phyloP scores from a whole-genome alignment of 257 asterid genomes.

The Coffea eugenioides region DNA sequence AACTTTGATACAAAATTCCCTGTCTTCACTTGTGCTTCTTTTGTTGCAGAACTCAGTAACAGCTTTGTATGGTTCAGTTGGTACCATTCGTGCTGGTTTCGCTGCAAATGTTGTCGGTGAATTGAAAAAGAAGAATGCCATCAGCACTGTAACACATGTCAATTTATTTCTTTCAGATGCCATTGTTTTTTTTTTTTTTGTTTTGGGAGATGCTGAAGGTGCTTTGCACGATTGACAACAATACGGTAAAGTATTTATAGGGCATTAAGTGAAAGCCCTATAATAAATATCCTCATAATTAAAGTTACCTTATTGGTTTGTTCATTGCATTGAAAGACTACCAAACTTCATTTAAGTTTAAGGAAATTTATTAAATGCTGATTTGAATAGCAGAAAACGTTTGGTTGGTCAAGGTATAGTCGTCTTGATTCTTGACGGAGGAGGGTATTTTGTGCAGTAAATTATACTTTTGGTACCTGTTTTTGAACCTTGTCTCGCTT shows the following conservation, averaged over 20 bases:
- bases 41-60: slow-evolving; percentile 8
- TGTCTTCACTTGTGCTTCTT: slow-evolving; percentile 11
- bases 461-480: too few species aligned
- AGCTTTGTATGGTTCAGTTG: not conserved
- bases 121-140: not conserved
- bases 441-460: too few species aligned
- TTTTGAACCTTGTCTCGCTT: too few species aligned
- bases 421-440: too few species aligned
- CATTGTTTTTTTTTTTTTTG: not conserved
- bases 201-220: not conserved
- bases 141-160: not conserved
- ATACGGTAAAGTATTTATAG: not conserved
- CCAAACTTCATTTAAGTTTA: not conserved
- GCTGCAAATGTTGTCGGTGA: not conserved
- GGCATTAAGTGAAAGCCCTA: not conserved
- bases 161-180: not conserved
- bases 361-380: not conserved
- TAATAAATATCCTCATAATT: too few species aligned
- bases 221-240: not conserved
- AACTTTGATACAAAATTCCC: slow-evolving; percentile 7
- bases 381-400: not conserved
- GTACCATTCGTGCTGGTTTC: not conserved
- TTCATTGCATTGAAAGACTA: not conserved
- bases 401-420: not conserved
- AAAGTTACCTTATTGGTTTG: not conserved